Percentiles rank a stretch among this genome's conserved stretches.
Evolutionary conservation across 176 grass and related monocot species (phyloP).

Genomic region (Aegilops longissima): DNA sequence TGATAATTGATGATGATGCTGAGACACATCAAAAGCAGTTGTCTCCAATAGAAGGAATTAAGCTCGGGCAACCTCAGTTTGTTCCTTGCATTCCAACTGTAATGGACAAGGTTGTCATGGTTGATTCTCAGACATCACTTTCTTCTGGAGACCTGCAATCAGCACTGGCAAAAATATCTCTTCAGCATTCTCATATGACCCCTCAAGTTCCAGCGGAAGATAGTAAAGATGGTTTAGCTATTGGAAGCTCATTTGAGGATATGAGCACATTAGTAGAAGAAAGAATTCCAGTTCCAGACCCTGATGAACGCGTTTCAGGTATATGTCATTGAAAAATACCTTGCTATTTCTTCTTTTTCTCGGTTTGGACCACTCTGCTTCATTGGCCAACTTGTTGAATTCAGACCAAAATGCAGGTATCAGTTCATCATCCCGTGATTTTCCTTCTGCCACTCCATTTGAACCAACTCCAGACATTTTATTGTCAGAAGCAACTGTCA

Average conservation of each 20-base stretch:
- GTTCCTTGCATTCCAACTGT: conserved; percentile 27
- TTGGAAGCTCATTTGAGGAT: conserved; percentile 44
- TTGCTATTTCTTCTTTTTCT: conserved; percentile 6
- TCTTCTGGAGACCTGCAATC: conserved; percentile 36
- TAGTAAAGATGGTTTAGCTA: conserved; percentile 31
- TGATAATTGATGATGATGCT: conserved; percentile 68
- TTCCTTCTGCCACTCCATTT: conserved; percentile 17
- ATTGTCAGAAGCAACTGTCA: conserved; percentile 31
- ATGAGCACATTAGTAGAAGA: conserved; percentile 23
- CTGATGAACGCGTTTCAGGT: conserved; percentile 58
- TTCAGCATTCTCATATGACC: conserved; percentile 30
- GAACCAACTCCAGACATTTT: conserved; percentile 32
- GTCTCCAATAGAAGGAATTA: conserved; percentile 37
- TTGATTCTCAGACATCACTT: conserved; percentile 41
- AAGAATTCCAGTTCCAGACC: neutral
- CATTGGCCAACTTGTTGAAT: conserved; percentile 11
- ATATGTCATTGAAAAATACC: conserved; percentile 18
- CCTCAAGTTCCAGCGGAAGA: conserved; percentile 10
- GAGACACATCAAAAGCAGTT: conserved; percentile 55
- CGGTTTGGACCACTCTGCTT: neutral
- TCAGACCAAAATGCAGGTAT: conserved; percentile 39
- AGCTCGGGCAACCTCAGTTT: neutral
- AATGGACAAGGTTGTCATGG: conserved; percentile 52
- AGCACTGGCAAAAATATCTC: conserved; percentile 16
- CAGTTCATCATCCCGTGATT: conserved; percentile 29